Conservation (phyloP, 306 rosid species). For the Cyclanthera cordifolia region DNA sequence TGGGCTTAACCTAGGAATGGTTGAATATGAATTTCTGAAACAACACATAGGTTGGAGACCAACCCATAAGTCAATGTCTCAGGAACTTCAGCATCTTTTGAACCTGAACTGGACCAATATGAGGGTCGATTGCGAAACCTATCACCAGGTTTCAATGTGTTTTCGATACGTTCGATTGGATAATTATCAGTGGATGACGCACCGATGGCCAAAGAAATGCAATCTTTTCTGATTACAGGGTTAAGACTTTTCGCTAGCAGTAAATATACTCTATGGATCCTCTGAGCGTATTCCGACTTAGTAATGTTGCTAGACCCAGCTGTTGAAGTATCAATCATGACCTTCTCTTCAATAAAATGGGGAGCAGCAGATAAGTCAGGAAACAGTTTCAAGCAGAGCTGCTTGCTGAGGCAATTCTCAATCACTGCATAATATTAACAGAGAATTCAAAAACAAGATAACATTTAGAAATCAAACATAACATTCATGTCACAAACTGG, state of each 20-base stretch:
- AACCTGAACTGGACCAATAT: conserved; percentile 69
- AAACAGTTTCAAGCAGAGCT: conserved; percentile 44
- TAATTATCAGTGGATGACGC: conserved; percentile 63
- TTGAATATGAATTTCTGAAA: conserved; percentile 45
- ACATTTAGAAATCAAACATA: conserved; percentile 1
- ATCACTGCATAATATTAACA: conserved; percentile 41
- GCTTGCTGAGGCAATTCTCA: conserved; percentile 37
- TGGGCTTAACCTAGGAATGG: conserved; percentile 54
- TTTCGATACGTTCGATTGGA: conserved; percentile 34
- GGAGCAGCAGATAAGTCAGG: conserved; percentile 37
- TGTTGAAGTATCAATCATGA: conserved; percentile 29
- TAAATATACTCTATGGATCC: conserved; percentile 38
- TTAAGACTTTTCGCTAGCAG: conserved; percentile 33
- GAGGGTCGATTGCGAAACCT: conserved; percentile 22
- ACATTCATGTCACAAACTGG: not conserved
- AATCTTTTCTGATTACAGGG: conserved; percentile 20
- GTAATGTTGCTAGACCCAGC: conserved; percentile 4
- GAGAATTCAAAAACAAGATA: conserved; percentile 13
- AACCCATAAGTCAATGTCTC: conserved; percentile 45
- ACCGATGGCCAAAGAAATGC: conserved; percentile 32
- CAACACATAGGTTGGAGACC: conserved; percentile 33
- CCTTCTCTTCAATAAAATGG: conserved; percentile 26
- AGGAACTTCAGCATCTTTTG: conserved; percentile 36
- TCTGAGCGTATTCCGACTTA: conserved; percentile 33
- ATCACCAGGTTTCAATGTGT: conserved; percentile 42